Evolutionary conservation across 129 eudicot species (phyloP).

Genomic region (Tanacetum coccineum): DNA sequence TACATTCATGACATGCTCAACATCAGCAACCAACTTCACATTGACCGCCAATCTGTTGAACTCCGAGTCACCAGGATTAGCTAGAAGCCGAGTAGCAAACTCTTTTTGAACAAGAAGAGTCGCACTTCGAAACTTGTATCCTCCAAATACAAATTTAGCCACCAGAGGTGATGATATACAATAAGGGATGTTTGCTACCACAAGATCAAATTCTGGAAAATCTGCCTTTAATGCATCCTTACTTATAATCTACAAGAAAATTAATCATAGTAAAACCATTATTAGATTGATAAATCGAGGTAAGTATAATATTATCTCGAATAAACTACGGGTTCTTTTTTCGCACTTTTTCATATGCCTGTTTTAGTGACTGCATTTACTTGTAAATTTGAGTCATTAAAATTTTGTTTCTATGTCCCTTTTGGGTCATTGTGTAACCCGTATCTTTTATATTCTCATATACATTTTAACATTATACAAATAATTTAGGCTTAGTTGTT

Average conservation of each 20-base stretch:
- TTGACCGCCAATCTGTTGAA: constrained; percentile 80
- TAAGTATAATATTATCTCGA: not conserved
- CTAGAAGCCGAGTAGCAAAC: constrained; percentile 81
- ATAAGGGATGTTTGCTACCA: constrained; percentile 92
- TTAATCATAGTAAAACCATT: not conserved
- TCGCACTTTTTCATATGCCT: too few relatives aligned
- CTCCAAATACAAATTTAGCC: constrained; percentile 88
- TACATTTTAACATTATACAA: too few relatives aligned
- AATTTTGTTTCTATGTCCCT: too few relatives aligned
- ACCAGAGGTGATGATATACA: constrained; percentile 81
- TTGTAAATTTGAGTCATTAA: too few relatives aligned
- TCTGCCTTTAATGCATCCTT: constrained; percentile 80
- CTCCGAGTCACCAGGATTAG: constrained; percentile 93
- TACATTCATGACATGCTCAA: constrained; percentile 80
- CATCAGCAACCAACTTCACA: constrained; percentile 76
- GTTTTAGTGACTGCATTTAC: too few relatives aligned
- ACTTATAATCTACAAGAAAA: constrained; percentile 50
- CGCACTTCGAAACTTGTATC: constrained; percentile 45
- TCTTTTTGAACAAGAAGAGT: constrained; percentile 91
- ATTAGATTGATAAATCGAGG: not conserved
- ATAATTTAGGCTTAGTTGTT: too few relatives aligned
- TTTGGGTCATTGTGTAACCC: too few relatives aligned
- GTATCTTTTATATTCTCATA: too few relatives aligned
- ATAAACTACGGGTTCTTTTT: not conserved
- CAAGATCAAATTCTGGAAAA: constrained; percentile 80